These are phyloP conservation scores for Piloderma croceum DNA, from an alignment of 768 basidiomycete species.

Conservation along the genomic window DNA sequence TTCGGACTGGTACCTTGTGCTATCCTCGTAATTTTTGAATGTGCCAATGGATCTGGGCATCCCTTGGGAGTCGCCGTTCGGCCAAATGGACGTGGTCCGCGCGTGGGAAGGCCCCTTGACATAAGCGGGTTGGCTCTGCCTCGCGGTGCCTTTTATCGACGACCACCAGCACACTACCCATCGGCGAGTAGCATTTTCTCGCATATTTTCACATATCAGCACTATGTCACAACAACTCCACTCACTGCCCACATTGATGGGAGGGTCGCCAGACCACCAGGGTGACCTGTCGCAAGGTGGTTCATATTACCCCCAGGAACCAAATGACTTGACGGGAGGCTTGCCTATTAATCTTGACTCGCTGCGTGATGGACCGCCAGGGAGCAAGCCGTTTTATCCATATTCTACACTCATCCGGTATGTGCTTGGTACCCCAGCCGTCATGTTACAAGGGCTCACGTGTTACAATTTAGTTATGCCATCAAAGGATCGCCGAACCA, in stretches of 20 bases:
- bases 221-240: constrained; percentile 49
- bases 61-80: too few species aligned
- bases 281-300: constrained; percentile 49
- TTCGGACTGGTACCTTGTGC: too few species aligned
- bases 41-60: too few species aligned
- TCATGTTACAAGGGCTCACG: constrained; percentile 8
- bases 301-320: constrained; percentile 69
- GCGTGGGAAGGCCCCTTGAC: too few species aligned
- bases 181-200: constrained; percentile 27
- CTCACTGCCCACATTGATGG: constrained; percentile 56
- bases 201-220: neutral
- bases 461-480: constrained; percentile 55
- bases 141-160: too few species aligned
- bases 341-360: constrained; percentile 85
- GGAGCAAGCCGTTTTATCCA: constrained; percentile 86
- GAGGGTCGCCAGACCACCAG: constrained; percentile 45
- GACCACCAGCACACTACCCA: constrained; percentile 34
- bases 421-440: constrained; percentile 23
- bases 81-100: too few species aligned
- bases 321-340: constrained; percentile 76
- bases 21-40: too few species aligned
- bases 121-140: too few species aligned
- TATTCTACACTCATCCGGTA: constrained; percentile 89
- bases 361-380: constrained; percentile 79
- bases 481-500: constrained; percentile 89